Evolutionary conservation across 768 basidiomycete genomes (phyloP).

Genomic region (Suillus plorans): DNA sequence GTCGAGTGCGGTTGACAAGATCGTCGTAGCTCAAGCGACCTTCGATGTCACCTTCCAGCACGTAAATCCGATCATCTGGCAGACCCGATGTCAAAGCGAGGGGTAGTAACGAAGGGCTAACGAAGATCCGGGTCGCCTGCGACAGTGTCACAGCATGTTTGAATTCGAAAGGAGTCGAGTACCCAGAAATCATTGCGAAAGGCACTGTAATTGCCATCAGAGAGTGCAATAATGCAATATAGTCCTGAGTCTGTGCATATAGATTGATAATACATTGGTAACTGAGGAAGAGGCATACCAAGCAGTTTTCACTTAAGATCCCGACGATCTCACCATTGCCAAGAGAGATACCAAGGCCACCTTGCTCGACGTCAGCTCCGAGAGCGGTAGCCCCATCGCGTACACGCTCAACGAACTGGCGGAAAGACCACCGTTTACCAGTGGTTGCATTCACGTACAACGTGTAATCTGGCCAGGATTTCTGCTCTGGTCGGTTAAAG

Average conservation of each 20-base stretch:
- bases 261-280: not conserved
- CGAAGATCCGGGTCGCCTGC: constrained; percentile 52
- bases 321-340: constrained; percentile 60
- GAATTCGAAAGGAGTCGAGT: constrained; percentile 58
- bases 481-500: constrained; percentile 54
- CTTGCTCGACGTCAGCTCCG: constrained; percentile 41
- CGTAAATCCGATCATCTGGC: constrained; percentile 43
- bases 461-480: constrained; percentile 53
- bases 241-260: constrained; percentile 44
- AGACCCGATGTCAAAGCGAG: constrained; percentile 39
- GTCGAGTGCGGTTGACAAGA: constrained; percentile 41
- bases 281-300: constrained; percentile 42
- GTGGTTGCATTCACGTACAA: constrained; percentile 57
- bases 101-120: constrained; percentile 44
- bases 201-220: constrained; percentile 50
- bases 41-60: constrained; percentile 43
- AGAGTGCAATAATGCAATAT: constrained; percentile 47
- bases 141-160: constrained; percentile 48
- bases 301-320: constrained; percentile 66
- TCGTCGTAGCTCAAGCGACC: constrained; percentile 45
- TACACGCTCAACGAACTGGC: constrained; percentile 51
- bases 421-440: constrained; percentile 43
- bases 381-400: constrained; percentile 59
- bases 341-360: constrained; percentile 54
- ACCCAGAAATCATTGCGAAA: constrained; percentile 51